phyloP scores from a whole-genome alignment of 805 yeast genomes.

The Candida corydali region DNA sequence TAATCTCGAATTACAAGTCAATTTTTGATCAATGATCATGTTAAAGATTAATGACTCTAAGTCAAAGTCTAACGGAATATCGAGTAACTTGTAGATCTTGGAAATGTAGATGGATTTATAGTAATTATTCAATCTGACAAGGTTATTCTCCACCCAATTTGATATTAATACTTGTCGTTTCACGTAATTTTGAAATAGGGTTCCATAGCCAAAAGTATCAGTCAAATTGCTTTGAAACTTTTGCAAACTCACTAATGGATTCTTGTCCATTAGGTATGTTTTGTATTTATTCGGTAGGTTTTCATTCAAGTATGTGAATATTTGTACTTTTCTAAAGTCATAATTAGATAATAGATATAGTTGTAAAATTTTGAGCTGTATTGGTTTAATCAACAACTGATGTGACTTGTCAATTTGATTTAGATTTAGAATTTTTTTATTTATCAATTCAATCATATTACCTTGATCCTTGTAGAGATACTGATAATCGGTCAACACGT shows the following conservation, averaged over 20 bases:
- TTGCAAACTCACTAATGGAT: slow-evolving; percentile 5
- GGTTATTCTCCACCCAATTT: slow-evolving; percentile 28
- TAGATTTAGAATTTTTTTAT: slow-evolving; percentile 25
- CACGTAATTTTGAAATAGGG: background rate
- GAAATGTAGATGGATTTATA: slow-evolving; percentile 22
- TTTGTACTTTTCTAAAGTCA: slow-evolving; percentile 29
- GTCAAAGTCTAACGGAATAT: slow-evolving; percentile 10
- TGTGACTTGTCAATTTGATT: slow-evolving; percentile 11
- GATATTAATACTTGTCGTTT: slow-evolving; percentile 7
- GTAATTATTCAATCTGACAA: slow-evolving; percentile 25
- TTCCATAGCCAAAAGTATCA: slow-evolving; percentile 7
- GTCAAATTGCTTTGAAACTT: slow-evolving; percentile 7
- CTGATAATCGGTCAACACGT: slow-evolving; percentile 30
- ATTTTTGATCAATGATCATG: slow-evolving; percentile 33
- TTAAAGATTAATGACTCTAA: slow-evolving; percentile 24
- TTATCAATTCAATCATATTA: slow-evolving; percentile 24
- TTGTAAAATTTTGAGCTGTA: slow-evolving; percentile 27
- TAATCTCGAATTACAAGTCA: slow-evolving; percentile 25
- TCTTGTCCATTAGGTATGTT: background rate
- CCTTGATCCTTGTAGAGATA: slow-evolving; percentile 15
- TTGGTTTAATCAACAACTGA: slow-evolving; percentile 6
- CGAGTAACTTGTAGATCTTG: slow-evolving; percentile 18
- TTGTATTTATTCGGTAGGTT: slow-evolving; percentile 3
- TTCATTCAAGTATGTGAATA: slow-evolving; percentile 16
- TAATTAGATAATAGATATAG: slow-evolving; percentile 27